Percentiles rank a stretch among this genome's conserved stretches.
Evolutionary conservation across 345 rosid species (phyloP).

Genomic region (Eucalyptus cloeziana): DNA sequence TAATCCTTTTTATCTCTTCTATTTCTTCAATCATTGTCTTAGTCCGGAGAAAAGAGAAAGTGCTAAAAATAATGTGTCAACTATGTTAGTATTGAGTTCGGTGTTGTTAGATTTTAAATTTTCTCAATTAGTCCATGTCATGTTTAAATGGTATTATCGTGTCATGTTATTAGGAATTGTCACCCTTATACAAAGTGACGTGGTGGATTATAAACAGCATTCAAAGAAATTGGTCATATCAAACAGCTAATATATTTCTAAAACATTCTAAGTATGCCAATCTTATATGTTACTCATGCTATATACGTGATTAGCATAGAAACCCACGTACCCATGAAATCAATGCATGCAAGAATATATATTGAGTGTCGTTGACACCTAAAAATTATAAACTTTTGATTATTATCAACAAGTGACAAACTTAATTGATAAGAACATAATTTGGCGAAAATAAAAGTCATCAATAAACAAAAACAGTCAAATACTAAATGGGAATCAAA

Average conservation of each 20-base stretch:
- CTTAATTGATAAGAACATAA: background rate
- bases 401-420: background rate
- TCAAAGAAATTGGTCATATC: background rate
- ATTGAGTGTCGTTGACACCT: background rate
- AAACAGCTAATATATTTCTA: background rate
- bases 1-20: background rate
- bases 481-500: background rate
- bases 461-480: background rate
- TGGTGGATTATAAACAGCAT: background rate
- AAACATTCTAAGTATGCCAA: background rate
- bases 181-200: background rate
- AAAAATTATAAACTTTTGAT: background rate
- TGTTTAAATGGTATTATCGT: background rate
- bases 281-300: background rate
- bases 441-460: background rate
- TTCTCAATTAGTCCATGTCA: background rate
- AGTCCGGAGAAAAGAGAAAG: background rate
- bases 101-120: background rate
- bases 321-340: background rate
- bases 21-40: background rate
- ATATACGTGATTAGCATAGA: background rate
- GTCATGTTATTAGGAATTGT: background rate
- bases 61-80: background rate
- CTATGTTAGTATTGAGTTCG: background rate
- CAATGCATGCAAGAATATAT: background rate